Base-by-base conservation (phyloP, 2,329 filamentous ascomycete species). In the Dendrostoma leiphaemia region DNA sequence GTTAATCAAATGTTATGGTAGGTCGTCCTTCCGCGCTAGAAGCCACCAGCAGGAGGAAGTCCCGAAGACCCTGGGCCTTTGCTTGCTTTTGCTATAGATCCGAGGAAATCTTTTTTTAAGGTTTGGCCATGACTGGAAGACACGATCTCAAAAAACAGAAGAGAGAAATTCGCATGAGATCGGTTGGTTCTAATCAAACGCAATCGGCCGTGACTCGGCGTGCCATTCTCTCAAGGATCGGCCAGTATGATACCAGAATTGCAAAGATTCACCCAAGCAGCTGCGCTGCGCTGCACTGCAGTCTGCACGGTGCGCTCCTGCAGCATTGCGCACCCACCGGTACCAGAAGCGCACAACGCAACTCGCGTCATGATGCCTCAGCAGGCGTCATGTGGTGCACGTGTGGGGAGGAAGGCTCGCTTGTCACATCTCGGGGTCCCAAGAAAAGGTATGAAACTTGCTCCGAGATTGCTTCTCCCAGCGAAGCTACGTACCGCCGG, bases 81-180 rank as follows among this genome's bases (percentile, higher is more conserved):
- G 28, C 21, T 48, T 38, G 46, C 34, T 17, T 37, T 23, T 48
- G 34, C 15, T 48, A 48, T 48, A 44, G 41, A 44, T 41, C 38
- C 5, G 38, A 23, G 38, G 41, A n/a, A 21, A 24, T 9, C 2
- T 10, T 41, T 41, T 41, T 23, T 19, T 37, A 17, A 38, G n/a
- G 21, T 21, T 48, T 34, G 10, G 46, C 3, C 23, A 26, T 24
- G 15, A 29, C 13, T n/a, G 26, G n/a, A 17, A 31, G 6, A 28
- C 10, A 19, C 26, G 38, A 10, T 24, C 15, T 41, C 9, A 7
- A 15, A 24, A 24, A 15, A 26, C 15, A 41, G 23, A 15, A 41
- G 9, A 41, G 38, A 41, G 38, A n/a, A 41, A 26, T 12, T 17
- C n/a, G n/a, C n/a, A n/a, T n/a, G n/a, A n/a, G n/a, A n/a, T n/a